Evolutionary conservation across 1,139 yeast species (phyloP), one percentile per base, ranked within the genome.

Genomic region (Hanseniaspora sp.): DNA sequence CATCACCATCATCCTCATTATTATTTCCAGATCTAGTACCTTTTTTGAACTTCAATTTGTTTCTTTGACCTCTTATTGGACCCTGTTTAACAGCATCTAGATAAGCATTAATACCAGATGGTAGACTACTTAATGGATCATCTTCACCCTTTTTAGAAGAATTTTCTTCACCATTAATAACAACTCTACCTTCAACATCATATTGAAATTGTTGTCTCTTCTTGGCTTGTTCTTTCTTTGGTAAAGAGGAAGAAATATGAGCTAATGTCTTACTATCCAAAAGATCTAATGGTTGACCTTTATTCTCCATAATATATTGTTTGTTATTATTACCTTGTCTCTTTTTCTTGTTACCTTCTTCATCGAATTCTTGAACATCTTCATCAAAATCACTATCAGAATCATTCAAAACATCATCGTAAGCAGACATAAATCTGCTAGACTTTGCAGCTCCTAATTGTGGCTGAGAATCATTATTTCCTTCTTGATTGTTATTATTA

Each of bases 31-130:
- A 73, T 34, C 76, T 74, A 39, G 75, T 74, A 58, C 73, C 73
- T 67, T 81, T 82, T 71, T 83, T 86, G 71, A 80, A 92, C 71
- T 88, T 90, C 75, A 88, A 78, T 72, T 81, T 87, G 69, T 88
- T 87, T 72, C 80, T 81, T 72, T 86, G 96, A 56, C 96, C 96
- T 69, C 95, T 82, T 5, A 86, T 79, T 43, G 98, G 97, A 34
- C 92, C 96, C 62, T 83, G 86, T 67, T 80, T 83, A 41, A 92
- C 87, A 12, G 97, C 98, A 60, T 87, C 96, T 61, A 88, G 78
- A 66, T 92, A 92, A 0, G 96, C 96, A 66, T 86, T 86, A 59
- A 90, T 78, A 30, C 95, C 94, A 52, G 73, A 72, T 1, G 72
- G 67, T 45, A 70, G 62, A 15, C 30, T 31, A 6, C 64, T 63